Conservation (phyloP, 2,329 filamentous ascomycete genomes). For the Fusarium sarcochroum region DNA sequence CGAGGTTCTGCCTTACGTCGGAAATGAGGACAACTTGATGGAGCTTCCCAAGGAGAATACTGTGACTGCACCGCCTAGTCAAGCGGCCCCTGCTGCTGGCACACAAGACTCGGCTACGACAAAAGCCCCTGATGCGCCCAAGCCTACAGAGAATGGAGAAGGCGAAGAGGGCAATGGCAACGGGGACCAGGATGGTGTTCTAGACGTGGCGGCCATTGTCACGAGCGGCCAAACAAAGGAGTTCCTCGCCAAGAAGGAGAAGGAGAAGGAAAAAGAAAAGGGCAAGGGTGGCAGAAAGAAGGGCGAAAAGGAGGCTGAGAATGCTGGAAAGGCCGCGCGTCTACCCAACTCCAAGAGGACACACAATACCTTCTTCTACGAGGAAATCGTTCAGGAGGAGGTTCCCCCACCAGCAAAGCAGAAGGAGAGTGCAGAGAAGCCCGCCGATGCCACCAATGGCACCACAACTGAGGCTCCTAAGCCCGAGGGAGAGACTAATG, state of each 20-base stretch:
- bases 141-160: conserved; percentile 55
- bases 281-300: conserved; percentile 71
- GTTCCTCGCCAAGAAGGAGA: conserved; percentile 86
- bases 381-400: conserved; percentile 74
- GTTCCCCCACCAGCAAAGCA: conserved; percentile 54
- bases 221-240: conserved; percentile 85
- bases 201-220: conserved; percentile 88
- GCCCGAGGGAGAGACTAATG: conserved; percentile 33
- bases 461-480: conserved; percentile 32
- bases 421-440: conserved; percentile 43
- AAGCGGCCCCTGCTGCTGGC: conserved; percentile 31
- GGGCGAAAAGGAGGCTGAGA: conserved; percentile 67
- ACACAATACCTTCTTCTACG: conserved; percentile 79
- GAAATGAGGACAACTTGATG: conserved; percentile 61
- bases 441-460: conserved; percentile 27
- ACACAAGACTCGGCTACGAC: conserved; percentile 51
- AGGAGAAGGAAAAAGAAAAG: conserved; percentile 80
- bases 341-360: conserved; percentile 81
- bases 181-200: conserved; percentile 76
- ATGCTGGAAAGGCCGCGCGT: conserved; percentile 68
- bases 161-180: conserved; percentile 59
- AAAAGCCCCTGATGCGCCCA: conserved; percentile 55
- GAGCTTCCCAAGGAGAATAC: conserved; percentile 63
- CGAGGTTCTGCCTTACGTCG: conserved; percentile 73
- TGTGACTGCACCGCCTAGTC: conserved; percentile 43